phyloP scores from a whole-genome alignment of 2,329 filamentous ascomycete genomes.

The Cordyceps militaris region DNA sequence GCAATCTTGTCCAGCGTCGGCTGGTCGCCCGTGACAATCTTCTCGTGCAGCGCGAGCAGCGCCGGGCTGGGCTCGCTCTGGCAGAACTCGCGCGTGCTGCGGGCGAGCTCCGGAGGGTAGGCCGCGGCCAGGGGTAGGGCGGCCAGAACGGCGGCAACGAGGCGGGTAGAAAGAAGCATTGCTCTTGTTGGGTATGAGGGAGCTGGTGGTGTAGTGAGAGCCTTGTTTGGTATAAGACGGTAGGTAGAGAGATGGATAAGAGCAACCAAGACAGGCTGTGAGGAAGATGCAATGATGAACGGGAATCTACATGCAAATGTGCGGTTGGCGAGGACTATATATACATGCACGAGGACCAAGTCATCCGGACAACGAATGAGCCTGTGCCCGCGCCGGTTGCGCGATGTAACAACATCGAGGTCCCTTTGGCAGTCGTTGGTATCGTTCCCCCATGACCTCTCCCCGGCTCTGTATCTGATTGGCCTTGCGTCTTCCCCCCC shows the following conservation, averaged over 20 bases:
- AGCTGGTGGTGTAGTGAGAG: background rate
- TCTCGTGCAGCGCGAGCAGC: background rate
- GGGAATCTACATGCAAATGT: background rate
- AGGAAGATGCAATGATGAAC: background rate
- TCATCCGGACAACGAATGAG: background rate
- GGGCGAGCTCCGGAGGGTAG: background rate
- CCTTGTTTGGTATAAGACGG: too few species aligned
- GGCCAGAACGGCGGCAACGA: background rate
- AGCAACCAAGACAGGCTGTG: too few species aligned
- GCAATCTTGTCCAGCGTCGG: constrained; percentile 5
- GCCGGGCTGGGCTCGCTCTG: background rate
- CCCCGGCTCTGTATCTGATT: too few species aligned
- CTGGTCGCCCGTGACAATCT: background rate
- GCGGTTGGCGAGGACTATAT: background rate
- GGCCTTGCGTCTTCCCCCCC: too few species aligned
- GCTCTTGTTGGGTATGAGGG: background rate
- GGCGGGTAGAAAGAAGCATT: background rate
- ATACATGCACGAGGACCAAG: background rate
- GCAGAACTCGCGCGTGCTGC: background rate
- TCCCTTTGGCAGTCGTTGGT: too few species aligned
- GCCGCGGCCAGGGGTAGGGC: background rate
- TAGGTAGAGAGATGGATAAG: too few species aligned
- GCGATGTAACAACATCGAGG: background rate
- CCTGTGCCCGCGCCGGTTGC: background rate
- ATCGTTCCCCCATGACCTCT: background rate